Conservation (phyloP, 768 basidiomycete species). For the Suillus subalutaceus region DNA sequence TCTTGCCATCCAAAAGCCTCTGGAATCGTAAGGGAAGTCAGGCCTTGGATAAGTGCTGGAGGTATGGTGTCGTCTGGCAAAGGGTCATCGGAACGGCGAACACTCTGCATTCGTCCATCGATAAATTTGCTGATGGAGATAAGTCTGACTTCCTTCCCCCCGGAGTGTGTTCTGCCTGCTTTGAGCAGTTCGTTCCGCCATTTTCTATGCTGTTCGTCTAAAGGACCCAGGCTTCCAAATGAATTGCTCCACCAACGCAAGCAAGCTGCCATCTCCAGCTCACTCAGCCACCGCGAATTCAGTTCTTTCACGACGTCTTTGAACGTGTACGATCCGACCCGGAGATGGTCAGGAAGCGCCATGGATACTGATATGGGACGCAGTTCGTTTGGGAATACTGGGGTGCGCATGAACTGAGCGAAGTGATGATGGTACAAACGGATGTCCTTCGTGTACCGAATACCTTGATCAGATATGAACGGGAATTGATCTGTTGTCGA, state of each 20-base stretch:
- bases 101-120: conserved; percentile 53
- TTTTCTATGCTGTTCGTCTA: background rate
- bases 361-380: conserved; percentile 45
- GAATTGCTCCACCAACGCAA: conserved; percentile 78
- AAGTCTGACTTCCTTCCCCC: conserved; percentile 46
- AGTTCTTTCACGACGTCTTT: conserved; percentile 80
- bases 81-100: conserved; percentile 69
- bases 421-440: conserved; percentile 71
- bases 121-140: conserved; percentile 66
- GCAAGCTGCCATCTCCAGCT: conserved; percentile 76
- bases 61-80: conserved; percentile 68
- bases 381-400: conserved; percentile 47
- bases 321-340: conserved; percentile 73
- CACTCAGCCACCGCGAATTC: conserved; percentile 58
- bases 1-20: conserved; percentile 42
- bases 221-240: background rate
- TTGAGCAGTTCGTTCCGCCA: background rate
- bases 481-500: conserved; percentile 54
- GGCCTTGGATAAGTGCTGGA: background rate
- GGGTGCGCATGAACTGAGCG: conserved; percentile 68
- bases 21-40: conserved; percentile 55
- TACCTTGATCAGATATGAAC: conserved; percentile 76
- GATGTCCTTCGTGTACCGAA: conserved; percentile 64
- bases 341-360: conserved; percentile 60
- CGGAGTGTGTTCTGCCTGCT: background rate